Base-by-base conservation (phyloP, 192 early-diverging fungal species). In the Gryganskiella cystojenkinii region DNA sequence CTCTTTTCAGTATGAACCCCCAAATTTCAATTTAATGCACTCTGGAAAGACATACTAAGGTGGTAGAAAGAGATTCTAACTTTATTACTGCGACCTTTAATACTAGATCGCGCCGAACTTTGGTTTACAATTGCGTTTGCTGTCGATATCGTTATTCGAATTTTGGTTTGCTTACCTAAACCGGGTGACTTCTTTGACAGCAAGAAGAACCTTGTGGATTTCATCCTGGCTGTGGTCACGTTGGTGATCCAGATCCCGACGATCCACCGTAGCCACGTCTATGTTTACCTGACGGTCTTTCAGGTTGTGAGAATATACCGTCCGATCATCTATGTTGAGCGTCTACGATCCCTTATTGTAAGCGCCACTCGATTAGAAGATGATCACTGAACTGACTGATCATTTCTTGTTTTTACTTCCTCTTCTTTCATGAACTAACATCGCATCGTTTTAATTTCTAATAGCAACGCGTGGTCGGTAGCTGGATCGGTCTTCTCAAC, bases 401-500 rank as follows among this genome's bases (percentile, higher is more conserved):
- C 34, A n/a, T n/a, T n/a, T n/a, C n/a, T n/a, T n/a, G n/a, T n/a
- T n/a, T n/a, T n/a, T n/a, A n/a, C n/a, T n/a, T n/a, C n/a, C n/a
- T n/a, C n/a, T n/a, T n/a, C n/a, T n/a, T n/a, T n/a, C n/a, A n/a
- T 40, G 19, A 27, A 30, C 10, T 31, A 71, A 6, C 35, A 43
- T 59, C 46, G 28, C 20, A 56, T 8, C 67, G 20, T 7, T 59
- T 28, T 47, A 28, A 28, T 45, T 31, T 44, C 27, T 50, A 43
- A 22, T 70, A 87, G 86, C 70, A 79, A 51, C 71, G 82, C 44
- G 82, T 89, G 1, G 73, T 89, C 27, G 87, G 87, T 62, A 85
- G 83, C 56, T 84, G 85, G 28, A 70, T 80, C 35, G 88, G 88
- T 85, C 59, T 90, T 2, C 59, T 88, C 35, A 90, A 88, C 52